Evolutionary conservation across 1,284 basidiomycete genomes (phyloP), one percentile per base, ranked within the genome.

Genomic region (Gymnopus androsaceus): DNA sequence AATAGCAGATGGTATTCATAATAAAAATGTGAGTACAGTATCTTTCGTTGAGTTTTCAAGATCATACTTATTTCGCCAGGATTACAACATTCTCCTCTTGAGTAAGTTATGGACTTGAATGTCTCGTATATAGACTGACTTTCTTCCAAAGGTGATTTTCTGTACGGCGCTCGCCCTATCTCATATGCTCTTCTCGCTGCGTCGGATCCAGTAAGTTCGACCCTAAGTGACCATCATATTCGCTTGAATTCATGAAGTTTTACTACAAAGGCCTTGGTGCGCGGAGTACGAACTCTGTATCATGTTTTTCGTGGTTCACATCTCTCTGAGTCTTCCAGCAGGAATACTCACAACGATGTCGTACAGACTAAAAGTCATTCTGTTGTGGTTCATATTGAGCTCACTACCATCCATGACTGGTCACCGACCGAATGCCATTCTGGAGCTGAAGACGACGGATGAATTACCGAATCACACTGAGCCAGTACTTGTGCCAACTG

Each of bases 141-240:
- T 8, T 37, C 12, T n/a, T n/a, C 19, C n/a, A n/a, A 31, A 58
- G 57, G 57, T 34, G 57, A 58, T 28, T 58, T 54, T 27, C 51
- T 64, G 9, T 67, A 67, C 44, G 66, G 66, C 4, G 66, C 63
- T 1, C 64, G 66, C 14, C 58, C 65, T n/a, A 54, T 66, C 17
- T 55, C 66, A 1, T 67, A 67, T 49, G 65, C 63, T 3, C 55
- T 64, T 5, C 57, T 67, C 1, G 64, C 65, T 17, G 60, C 58
- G 15, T 61, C 63, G 14, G 66, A 67, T 59, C 66, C 66, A 21
- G 65, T 66, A 41, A 40, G 65, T 58, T 19, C 21, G 28, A 2
- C 25, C 2, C 44, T 23, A 50, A 12, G 19, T 15, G 31, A 17
- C 21, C 23, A 33, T 45, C 7, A 37, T 14, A 12, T 19, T 14